Evolutionary conservation across 768 basidiomycete genomes (phyloP).

Genomic region (Calocybe cyanea): DNA sequence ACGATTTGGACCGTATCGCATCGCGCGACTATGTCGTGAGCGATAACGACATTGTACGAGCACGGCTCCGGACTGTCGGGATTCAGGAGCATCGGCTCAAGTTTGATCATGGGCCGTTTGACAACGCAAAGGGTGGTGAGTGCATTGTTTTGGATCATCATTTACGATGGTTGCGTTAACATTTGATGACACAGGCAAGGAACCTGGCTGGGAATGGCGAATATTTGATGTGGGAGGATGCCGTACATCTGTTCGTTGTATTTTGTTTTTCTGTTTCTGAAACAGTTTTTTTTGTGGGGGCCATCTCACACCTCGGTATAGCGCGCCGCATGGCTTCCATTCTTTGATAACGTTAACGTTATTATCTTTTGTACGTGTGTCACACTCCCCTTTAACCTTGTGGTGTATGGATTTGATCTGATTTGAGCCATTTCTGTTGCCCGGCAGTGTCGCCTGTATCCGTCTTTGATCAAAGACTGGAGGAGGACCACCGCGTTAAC

Average conservation of each 20-base stretch:
- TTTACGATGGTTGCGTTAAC: neutral
- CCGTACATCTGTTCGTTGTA: conserved; percentile 58
- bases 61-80: conserved; percentile 65
- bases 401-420: too few species aligned
- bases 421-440: too few species aligned
- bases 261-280: conserved; percentile 16
- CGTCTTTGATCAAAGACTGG: conserved; percentile 71
- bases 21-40: conserved; percentile 56
- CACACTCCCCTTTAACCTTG: neutral
- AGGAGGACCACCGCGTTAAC: conserved; percentile 69
- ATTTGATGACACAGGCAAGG: conserved; percentile 24
- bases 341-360: conserved; percentile 74
- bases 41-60: conserved; percentile 71
- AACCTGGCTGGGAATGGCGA: conserved; percentile 54
- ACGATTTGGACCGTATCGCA: conserved; percentile 65
- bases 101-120: conserved; percentile 41
- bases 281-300: neutral
- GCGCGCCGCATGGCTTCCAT: conserved; percentile 79
- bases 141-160: neutral
- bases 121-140: conserved; percentile 27
- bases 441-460: conserved; percentile 71
- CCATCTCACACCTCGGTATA: conserved; percentile 25
- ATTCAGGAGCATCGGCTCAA: conserved; percentile 62
- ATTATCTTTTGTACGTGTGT: conserved; percentile 60
- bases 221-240: conserved; percentile 79